Percentiles rank a stretch among this genome's conserved stretches.
phyloP scores from a whole-genome alignment of 176 grass and related monocot genomes.

The Paspalum vaginatum region DNA sequence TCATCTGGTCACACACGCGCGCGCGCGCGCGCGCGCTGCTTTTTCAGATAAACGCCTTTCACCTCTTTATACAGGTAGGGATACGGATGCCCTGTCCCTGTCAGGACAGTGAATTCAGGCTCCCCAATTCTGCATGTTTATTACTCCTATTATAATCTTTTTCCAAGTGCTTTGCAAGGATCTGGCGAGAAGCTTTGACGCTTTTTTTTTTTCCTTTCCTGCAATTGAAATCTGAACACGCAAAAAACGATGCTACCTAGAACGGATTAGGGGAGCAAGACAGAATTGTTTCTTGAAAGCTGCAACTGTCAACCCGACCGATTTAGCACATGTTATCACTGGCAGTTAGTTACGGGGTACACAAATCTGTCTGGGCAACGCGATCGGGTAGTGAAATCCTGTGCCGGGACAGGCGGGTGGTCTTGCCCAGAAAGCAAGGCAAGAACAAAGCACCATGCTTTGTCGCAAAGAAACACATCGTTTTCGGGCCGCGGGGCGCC shows the following conservation, averaged over 20 bases:
- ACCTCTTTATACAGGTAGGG: background rate
- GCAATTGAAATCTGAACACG: background rate
- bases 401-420: background rate
- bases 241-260: background rate
- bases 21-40: background rate
- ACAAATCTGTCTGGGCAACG: conserved; percentile 9
- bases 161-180: background rate
- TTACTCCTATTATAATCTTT: too few species aligned
- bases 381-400: background rate
- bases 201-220: background rate
- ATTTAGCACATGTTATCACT: background rate
- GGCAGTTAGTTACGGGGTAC: background rate
- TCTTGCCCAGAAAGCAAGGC: conserved; percentile 38
- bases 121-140: background rate
- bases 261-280: background rate
- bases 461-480: conserved; percentile 43
- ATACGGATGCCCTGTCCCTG: background rate
- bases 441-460: conserved; percentile 33
- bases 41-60: conserved; percentile 24
- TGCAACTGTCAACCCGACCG: background rate
- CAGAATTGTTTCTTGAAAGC: background rate
- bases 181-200: background rate
- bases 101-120: conserved; percentile 26
- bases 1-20: background rate
- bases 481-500: background rate